phyloP scores from a whole-genome alignment of 2,329 filamentous ascomycete species.

The Truncatella angustata region DNA sequence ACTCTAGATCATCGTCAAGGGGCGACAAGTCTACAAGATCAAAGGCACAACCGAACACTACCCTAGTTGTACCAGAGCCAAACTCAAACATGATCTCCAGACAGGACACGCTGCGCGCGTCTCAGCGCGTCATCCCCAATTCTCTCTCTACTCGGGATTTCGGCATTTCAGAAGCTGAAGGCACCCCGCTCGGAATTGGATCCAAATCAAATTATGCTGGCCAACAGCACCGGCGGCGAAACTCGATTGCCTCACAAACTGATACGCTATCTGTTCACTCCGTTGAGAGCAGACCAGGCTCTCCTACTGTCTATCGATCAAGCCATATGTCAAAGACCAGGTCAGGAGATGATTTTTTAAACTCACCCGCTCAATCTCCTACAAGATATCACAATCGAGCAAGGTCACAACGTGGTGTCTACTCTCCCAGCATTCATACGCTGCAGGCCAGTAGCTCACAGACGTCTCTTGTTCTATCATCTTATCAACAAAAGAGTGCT shows the following conservation, averaged over 20 bases:
- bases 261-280: slow-evolving; percentile 54
- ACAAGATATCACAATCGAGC: slow-evolving; percentile 26
- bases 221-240: slow-evolving; percentile 47
- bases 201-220: slow-evolving; percentile 50
- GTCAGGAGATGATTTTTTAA: slow-evolving; percentile 9
- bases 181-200: slow-evolving; percentile 34
- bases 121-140: slow-evolving; percentile 35
- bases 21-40: slow-evolving; percentile 21
- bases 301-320: slow-evolving; percentile 30
- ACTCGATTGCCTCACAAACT: slow-evolving; percentile 55
- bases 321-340: slow-evolving; percentile 15
- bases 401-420: slow-evolving; percentile 28
- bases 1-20: slow-evolving; percentile 22
- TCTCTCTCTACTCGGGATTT: slow-evolving; percentile 39
- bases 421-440: slow-evolving; percentile 59
- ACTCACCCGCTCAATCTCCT: slow-evolving; percentile 17
- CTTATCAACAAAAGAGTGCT: slow-evolving; percentile 46
- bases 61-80: slow-evolving; percentile 29
- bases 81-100: slow-evolving; percentile 28
- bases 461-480: slow-evolving; percentile 50
- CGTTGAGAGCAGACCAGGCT: slow-evolving; percentile 39
- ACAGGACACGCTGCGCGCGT: slow-evolving; percentile 32
- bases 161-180: slow-evolving; percentile 21
- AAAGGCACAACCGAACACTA: slow-evolving; percentile 19
- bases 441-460: slow-evolving; percentile 55